phyloP scores from a whole-genome alignment of 148 eudicot species.

The Rhododendron ferrugineum region DNA sequence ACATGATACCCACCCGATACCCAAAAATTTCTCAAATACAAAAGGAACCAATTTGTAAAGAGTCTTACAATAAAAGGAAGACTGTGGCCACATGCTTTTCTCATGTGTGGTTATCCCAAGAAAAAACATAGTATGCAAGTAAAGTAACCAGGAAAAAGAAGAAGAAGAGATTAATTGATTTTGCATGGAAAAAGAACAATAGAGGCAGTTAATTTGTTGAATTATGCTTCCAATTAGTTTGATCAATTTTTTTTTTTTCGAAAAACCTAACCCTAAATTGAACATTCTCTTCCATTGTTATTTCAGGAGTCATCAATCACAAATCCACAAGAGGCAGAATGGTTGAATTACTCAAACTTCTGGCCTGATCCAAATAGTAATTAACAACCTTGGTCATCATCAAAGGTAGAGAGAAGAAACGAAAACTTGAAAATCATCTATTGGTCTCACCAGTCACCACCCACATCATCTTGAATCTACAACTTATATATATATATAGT shows the following conservation, averaged over 20 bases:
- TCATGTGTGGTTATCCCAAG: not conserved
- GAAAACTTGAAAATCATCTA: too few species aligned
- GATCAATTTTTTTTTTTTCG: not conserved
- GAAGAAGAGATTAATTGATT: too few species aligned
- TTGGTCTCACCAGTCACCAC: too few species aligned
- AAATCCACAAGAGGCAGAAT: constrained; percentile 64
- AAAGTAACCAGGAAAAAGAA: too few species aligned
- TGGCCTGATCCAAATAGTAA: constrained; percentile 59
- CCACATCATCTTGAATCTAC: too few species aligned
- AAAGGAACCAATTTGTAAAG: not conserved
- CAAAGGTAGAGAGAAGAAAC: constrained; percentile 30
- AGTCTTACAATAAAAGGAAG: not conserved
- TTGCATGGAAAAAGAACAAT: constrained; percentile 8
- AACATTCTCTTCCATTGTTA: not conserved
- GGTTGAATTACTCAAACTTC: constrained; percentile 82
- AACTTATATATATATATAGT: too few species aligned
- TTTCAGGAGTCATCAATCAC: constrained; percentile 62
- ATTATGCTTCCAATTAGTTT: not conserved
- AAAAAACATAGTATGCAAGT: not conserved
- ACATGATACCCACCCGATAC: too few species aligned
- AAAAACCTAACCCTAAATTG: constrained; percentile 27
- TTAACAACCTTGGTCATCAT: constrained; percentile 60
- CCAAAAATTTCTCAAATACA: too few species aligned
- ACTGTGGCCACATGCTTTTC: not conserved
- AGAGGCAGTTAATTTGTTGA: not conserved